Conservation (phyloP, 2,329 filamentous ascomycete species). For the Penicillium decumbens region DNA sequence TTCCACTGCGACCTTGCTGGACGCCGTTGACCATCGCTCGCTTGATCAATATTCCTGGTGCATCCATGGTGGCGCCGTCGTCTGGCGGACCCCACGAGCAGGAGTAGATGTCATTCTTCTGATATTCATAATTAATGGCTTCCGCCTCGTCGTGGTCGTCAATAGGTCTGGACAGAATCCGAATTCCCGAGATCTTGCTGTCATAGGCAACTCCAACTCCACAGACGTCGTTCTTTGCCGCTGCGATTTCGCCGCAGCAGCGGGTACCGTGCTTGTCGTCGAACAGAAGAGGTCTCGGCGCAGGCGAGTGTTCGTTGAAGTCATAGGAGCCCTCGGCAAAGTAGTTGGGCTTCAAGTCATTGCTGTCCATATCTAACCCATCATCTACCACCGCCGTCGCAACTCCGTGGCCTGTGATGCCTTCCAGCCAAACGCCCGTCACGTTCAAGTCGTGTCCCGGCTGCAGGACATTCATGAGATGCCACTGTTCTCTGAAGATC, state of each 20-base stretch:
- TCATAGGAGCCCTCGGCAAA: slow-evolving; percentile 90
- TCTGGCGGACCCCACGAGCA: slow-evolving; percentile 98
- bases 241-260: slow-evolving; percentile 90
- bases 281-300: slow-evolving; percentile 73
- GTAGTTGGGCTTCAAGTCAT: slow-evolving; percentile 89
- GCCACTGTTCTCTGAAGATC: slow-evolving; percentile 93
- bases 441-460: slow-evolving; percentile 91
- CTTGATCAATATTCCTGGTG: slow-evolving; percentile 79
- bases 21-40: slow-evolving; percentile 88
- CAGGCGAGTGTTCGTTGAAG: slow-evolving; percentile 78
- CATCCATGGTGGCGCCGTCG: slow-evolving; percentile 90
- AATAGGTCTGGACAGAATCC: slow-evolving; percentile 87
- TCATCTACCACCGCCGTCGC: slow-evolving; percentile 96
- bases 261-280: slow-evolving; percentile 91
- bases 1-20: slow-evolving; percentile 76
- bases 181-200: slow-evolving; percentile 81
- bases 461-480: slow-evolving; percentile 78
- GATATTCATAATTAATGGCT: slow-evolving; percentile 85
- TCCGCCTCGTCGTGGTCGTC: slow-evolving; percentile 87
- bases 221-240: slow-evolving; percentile 86
- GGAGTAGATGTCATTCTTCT: slow-evolving; percentile 94
- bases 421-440: slow-evolving; percentile 85
- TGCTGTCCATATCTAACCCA: slow-evolving; percentile 90
- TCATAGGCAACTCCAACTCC: slow-evolving; percentile 95
- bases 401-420: slow-evolving; percentile 81